phyloP scores from a whole-genome alignment of 495 filamentous ascomycete species.

The Elaphomyces granulatus region DNA sequence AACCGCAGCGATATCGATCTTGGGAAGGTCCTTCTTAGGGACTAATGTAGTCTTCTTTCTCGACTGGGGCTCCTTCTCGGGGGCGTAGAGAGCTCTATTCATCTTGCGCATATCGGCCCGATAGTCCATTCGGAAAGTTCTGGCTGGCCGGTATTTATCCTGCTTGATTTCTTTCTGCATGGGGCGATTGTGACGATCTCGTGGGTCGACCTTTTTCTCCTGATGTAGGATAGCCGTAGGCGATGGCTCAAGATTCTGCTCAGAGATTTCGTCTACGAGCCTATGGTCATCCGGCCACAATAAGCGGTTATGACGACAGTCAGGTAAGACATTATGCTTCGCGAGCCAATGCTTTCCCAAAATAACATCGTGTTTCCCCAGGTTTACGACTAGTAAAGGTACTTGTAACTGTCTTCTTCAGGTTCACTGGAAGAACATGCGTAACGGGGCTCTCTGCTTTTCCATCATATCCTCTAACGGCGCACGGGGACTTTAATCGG shows the following conservation, averaged over 20 bases:
- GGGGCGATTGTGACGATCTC: not conserved
- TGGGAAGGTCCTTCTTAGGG: not conserved
- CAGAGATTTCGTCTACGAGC: not conserved
- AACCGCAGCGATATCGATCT: not conserved
- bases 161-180: not conserved
- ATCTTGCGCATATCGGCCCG: not conserved
- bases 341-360: slow-evolving; percentile 1
- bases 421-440: not conserved
- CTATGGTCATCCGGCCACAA: not conserved
- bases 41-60: not conserved
- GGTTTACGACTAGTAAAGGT: slow-evolving; percentile 1
- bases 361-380: slow-evolving; percentile 5
- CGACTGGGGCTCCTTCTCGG: not conserved
- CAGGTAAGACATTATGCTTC: not conserved
- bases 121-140: not conserved
- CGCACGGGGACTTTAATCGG: not conserved
- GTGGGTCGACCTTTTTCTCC: not conserved
- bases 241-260: not conserved
- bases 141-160: not conserved
- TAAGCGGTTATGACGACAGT: not conserved
- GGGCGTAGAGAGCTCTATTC: not conserved
- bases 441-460: not conserved
- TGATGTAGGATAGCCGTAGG: not conserved
- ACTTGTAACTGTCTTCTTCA: slow-evolving; percentile 1
- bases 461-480: slow-evolving; percentile 25